phyloP scores from a whole-genome alignment of 306 rosid genomes.

The Prosopis cineraria region DNA sequence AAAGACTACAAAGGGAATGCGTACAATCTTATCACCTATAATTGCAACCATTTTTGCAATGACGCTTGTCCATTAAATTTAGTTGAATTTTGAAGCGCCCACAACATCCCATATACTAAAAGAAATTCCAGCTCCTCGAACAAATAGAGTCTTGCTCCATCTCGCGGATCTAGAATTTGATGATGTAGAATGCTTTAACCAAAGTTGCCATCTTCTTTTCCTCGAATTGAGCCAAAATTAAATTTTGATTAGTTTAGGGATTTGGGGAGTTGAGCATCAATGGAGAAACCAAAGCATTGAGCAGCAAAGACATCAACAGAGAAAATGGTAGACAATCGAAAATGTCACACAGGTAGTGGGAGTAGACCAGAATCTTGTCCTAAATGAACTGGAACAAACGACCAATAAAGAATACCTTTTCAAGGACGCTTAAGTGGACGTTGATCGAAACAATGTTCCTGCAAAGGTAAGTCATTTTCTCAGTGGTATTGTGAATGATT shows the following conservation, averaged over 20 bases:
- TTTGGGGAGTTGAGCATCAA: not conserved
- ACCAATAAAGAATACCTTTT: too few species aligned
- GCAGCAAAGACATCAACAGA: not conserved
- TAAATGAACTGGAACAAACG: too few species aligned
- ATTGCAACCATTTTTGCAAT: conserved; percentile 90
- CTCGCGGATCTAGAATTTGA: conserved; percentile 98
- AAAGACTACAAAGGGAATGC: conserved; percentile 76
- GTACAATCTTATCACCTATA: conserved; percentile 78
- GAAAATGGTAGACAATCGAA: not conserved
- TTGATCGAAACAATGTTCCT: too few species aligned
- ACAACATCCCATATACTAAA: too few species aligned
- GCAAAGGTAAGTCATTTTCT: too few species aligned
- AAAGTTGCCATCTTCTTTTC: conserved; percentile 69
- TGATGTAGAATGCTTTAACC: conserved; percentile 82
- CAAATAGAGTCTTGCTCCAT: too few species aligned
- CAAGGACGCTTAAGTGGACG: too few species aligned
- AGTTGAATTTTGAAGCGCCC: too few species aligned
- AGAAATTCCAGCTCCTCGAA: too few species aligned
- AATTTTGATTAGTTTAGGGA: not conserved
- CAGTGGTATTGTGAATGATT: too few species aligned
- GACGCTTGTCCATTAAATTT: conserved; percentile 72
- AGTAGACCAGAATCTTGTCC: too few species aligned
- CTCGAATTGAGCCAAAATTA: not conserved
- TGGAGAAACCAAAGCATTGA: not conserved
- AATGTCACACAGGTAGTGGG: not conserved